Percentiles rank a stretch among this genome's conserved stretches.
These are phyloP conservation scores for Endogone sp. DNA, from an alignment of 192 early-diverging fungal species.

Conservation along the genomic window DNA sequence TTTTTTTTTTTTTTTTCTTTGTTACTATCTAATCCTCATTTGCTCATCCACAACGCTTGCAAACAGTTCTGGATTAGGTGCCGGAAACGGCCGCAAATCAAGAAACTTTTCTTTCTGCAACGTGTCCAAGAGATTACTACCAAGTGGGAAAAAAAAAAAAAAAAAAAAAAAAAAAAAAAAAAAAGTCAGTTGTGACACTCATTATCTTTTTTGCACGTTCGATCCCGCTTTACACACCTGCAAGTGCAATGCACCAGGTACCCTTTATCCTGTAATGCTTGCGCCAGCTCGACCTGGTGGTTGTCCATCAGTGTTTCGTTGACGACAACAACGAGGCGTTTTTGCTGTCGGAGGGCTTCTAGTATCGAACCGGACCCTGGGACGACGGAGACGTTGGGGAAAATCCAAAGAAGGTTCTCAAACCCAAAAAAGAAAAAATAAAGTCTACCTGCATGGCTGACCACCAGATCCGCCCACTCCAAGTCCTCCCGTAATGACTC, in stretches of 20 bases:
- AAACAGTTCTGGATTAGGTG: constrained; percentile 26
- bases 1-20: no score
- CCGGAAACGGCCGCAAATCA: constrained; percentile 25
- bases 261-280: constrained; percentile 51
- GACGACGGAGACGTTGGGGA: background rate
- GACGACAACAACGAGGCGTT: constrained; percentile 64
- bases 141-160: background rate
- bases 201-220: background rate
- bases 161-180: background rate
- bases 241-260: constrained; percentile 46
- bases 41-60: constrained; percentile 25
- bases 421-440: background rate
- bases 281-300: constrained; percentile 84
- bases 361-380: constrained; percentile 82
- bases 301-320: constrained; percentile 80
- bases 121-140: constrained; percentile 21
- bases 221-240: constrained; percentile 17
- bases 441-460: constrained; percentile 61
- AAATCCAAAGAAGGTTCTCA: background rate
- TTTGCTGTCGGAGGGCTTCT: constrained; percentile 64
- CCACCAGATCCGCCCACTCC: constrained; percentile 63
- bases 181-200: background rate
- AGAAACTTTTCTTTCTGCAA: constrained; percentile 17
- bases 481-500: constrained; percentile 49
- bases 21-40: no score